A percentile compares a stretch with the other conserved stretches of the same genome.
Conservation (phyloP, 2,329 filamentous ascomycete species). For the Aspergillus intermedius region DNA sequence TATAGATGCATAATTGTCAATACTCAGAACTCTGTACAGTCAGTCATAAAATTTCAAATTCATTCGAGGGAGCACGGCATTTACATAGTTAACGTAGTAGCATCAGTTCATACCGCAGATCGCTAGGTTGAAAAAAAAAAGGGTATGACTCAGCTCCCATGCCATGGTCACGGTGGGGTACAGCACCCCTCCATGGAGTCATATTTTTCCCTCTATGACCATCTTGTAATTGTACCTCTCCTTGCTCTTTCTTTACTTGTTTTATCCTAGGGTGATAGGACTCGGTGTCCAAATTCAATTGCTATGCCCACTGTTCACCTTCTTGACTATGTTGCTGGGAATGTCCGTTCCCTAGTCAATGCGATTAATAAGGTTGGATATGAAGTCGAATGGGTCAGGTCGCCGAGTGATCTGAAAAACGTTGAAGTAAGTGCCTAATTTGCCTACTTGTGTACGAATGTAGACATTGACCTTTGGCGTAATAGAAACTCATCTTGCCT, state of each 20-base stretch:
- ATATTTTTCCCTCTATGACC: background rate
- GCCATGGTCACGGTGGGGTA: conserved; percentile 11
- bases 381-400: conserved; percentile 82
- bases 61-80: no score
- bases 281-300: background rate
- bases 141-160: conserved; percentile 19
- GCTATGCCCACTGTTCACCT: conserved; percentile 45
- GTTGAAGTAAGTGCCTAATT: conserved; percentile 61
- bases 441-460: background rate
- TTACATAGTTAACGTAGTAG: no score
- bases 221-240: background rate
- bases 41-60: no score
- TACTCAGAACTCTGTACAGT: no score
- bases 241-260: no score
- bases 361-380: conserved; percentile 95
- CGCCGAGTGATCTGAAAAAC: conserved; percentile 73
- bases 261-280: background rate
- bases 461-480: conserved; percentile 6
- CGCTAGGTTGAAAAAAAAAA: conserved; percentile 7
- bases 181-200: background rate
- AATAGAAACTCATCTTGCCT: conserved; percentile 83
- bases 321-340: conserved; percentile 88
- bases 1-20: background rate
- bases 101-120: no score
- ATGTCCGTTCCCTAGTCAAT: conserved; percentile 92